These are phyloP conservation scores for Penicillium samsonianum DNA, from an alignment of 495 filamentous ascomycete species.

Conservation along the genomic window DNA sequence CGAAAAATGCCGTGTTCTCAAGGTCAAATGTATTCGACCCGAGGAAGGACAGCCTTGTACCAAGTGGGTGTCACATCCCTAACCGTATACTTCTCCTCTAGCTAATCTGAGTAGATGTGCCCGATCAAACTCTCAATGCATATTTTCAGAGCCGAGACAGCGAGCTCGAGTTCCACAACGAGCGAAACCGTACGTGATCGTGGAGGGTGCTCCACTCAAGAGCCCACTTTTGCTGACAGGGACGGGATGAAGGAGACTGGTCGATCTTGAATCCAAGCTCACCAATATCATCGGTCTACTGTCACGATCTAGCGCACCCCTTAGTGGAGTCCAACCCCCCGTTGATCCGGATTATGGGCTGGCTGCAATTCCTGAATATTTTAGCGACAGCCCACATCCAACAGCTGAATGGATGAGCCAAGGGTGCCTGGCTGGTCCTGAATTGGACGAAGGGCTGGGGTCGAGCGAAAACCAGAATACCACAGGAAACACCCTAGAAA, in stretches of 20 bases:
- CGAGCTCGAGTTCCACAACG: slow-evolving; percentile 14
- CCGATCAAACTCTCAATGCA: slow-evolving; percentile 20
- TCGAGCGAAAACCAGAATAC: background rate
- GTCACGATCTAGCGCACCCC: slow-evolving; percentile 11
- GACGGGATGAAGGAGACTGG: slow-evolving; percentile 17
- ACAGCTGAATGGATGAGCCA: slow-evolving; percentile 12
- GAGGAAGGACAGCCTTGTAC: slow-evolving; percentile 18
- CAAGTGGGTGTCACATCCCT: slow-evolving; percentile 14
- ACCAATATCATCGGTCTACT: slow-evolving; percentile 21
- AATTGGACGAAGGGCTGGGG: slow-evolving; percentile 1
- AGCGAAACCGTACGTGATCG: slow-evolving; percentile 18
- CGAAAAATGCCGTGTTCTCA: slow-evolving; percentile 21
- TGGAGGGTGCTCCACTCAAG: background rate
- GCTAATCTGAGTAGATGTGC: slow-evolving; percentile 22
- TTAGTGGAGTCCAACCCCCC: slow-evolving; percentile 2
- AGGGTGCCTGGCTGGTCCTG: slow-evolving; percentile 5
- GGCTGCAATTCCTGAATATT: slow-evolving; percentile 7
- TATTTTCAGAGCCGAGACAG: slow-evolving; percentile 19
- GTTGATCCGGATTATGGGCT: background rate
- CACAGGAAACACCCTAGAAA: background rate
- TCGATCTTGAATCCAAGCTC: slow-evolving; percentile 18
- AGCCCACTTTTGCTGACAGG: slow-evolving; percentile 7
- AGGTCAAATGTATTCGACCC: slow-evolving; percentile 23
- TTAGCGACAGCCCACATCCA: slow-evolving; percentile 7
- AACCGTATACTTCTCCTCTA: background rate